phyloP scores from a whole-genome alignment of 2,329 filamentous ascomycete species.

The Monosporascus sp. region DNA sequence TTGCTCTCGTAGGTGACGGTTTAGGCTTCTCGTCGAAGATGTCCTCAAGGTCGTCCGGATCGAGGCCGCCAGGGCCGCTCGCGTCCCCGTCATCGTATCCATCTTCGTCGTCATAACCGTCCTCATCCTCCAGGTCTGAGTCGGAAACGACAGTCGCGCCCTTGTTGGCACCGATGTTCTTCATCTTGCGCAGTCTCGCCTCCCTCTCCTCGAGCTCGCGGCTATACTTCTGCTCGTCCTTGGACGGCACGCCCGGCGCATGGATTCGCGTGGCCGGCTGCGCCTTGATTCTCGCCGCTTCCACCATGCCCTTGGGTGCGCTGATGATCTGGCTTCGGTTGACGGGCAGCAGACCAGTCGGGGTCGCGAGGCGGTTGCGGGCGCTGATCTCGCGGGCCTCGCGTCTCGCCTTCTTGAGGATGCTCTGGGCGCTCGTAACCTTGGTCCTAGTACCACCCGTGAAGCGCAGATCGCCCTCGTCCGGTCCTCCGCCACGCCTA shows the following conservation, averaged over 20 bases:
- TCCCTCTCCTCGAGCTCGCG: slow-evolving; percentile 31
- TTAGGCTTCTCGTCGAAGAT: slow-evolving; percentile 10
- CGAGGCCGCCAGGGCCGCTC: slow-evolving; percentile 9
- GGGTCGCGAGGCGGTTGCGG: slow-evolving; percentile 40
- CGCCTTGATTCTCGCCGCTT: slow-evolving; percentile 42
- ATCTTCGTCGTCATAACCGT: slow-evolving; percentile 13
- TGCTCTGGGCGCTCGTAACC: slow-evolving; percentile 43
- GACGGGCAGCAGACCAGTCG: slow-evolving; percentile 28
- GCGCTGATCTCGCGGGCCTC: slow-evolving; percentile 50
- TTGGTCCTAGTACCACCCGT: slow-evolving; percentile 46
- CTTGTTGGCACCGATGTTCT: slow-evolving; percentile 15
- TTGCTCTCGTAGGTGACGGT: not conserved
- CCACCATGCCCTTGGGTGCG: slow-evolving; percentile 49
- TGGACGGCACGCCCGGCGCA: slow-evolving; percentile 1
- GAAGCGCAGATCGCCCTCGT: slow-evolving; percentile 35
- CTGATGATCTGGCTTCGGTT: slow-evolving; percentile 35
- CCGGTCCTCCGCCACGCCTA: slow-evolving; percentile 13
- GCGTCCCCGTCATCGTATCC: slow-evolving; percentile 6
- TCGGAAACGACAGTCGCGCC: slow-evolving; percentile 35
- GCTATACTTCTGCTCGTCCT: slow-evolving; percentile 6
- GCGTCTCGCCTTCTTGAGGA: slow-evolving; percentile 51
- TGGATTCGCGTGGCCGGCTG: slow-evolving; percentile 21
- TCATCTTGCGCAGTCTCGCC: slow-evolving; percentile 28
- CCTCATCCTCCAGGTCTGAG: slow-evolving; percentile 29
- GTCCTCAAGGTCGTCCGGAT: slow-evolving; percentile 17